Conservation (phyloP, 768 basidiomycete genomes). For the Scleroderma bovista region DNA sequence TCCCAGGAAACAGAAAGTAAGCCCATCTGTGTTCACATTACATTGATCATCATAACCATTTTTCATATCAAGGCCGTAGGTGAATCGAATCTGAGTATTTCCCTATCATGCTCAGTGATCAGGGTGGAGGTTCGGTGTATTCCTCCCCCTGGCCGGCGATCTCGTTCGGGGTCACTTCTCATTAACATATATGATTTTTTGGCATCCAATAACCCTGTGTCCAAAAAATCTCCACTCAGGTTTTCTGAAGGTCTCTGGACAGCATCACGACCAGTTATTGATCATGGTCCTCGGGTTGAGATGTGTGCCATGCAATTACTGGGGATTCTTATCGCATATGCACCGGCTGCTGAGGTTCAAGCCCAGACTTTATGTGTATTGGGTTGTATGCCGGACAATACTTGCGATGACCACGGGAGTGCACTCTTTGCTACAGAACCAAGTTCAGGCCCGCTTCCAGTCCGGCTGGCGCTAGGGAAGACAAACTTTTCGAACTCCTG, state of each 20-base stretch:
- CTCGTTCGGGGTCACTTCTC: slow-evolving; percentile 65
- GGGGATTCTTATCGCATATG: slow-evolving; percentile 47
- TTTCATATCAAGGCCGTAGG: slow-evolving; percentile 7
- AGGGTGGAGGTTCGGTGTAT: slow-evolving; percentile 67
- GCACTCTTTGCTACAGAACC: slow-evolving; percentile 22
- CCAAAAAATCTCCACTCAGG: slow-evolving; percentile 20
- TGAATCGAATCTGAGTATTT: slow-evolving; percentile 17
- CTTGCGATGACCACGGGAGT: slow-evolving; percentile 11
- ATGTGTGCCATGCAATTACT: slow-evolving; percentile 38
- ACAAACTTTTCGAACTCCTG: slow-evolving; percentile 1
- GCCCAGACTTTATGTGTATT: slow-evolving; percentile 48
- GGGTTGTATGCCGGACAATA: slow-evolving; percentile 35
- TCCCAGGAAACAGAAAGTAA: slow-evolving; percentile 13
- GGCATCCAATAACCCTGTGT: slow-evolving; percentile 28
- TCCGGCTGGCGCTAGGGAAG: slow-evolving; percentile 19
- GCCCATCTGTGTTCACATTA: slow-evolving; percentile 4
- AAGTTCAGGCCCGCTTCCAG: slow-evolving; percentile 9
- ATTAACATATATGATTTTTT: slow-evolving; percentile 55
- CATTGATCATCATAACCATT: not conserved
- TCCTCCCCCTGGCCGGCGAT: slow-evolving; percentile 39
- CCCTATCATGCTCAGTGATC: slow-evolving; percentile 47
- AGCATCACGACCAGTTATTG: not conserved
- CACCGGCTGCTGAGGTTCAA: slow-evolving; percentile 31
- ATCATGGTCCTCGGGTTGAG: slow-evolving; percentile 3
- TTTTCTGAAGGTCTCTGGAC: slow-evolving; percentile 21